Conservation (phyloP, 1,284 basidiomycete species). For the Meira miltonrushii region DNA sequence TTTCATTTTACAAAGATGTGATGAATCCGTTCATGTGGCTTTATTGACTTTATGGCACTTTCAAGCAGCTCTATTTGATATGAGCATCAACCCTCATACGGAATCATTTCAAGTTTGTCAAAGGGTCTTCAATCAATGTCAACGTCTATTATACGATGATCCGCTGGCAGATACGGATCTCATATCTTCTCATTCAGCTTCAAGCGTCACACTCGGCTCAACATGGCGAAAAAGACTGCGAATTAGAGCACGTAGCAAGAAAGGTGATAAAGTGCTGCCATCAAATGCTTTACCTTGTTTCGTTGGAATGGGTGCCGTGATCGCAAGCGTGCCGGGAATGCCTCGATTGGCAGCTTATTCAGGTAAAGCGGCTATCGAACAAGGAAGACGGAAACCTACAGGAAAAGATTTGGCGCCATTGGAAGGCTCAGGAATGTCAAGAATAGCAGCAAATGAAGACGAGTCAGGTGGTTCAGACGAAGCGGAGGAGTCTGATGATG, state of each 20-base stretch:
- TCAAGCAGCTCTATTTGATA: slow-evolving; percentile 47
- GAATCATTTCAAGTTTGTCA: slow-evolving; percentile 86
- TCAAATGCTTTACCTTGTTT: slow-evolving; percentile 53
- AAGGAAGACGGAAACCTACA: slow-evolving; percentile 63
- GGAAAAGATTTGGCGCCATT: slow-evolving; percentile 20
- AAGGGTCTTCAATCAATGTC: slow-evolving; percentile 82
- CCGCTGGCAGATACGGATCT: slow-evolving; percentile 35
- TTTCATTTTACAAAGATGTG: slow-evolving; percentile 46
- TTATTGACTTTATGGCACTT: slow-evolving; percentile 50
- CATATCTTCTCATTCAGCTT: slow-evolving; percentile 24
- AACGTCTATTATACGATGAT: slow-evolving; percentile 94
- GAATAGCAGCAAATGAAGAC: slow-evolving; percentile 19
- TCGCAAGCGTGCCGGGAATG: slow-evolving; percentile 73
- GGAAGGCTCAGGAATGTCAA: slow-evolving; percentile 54
- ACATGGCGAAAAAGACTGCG: slow-evolving; percentile 2
- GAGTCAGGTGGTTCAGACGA: slow-evolving; percentile 7
- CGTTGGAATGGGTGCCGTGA: slow-evolving; percentile 76
- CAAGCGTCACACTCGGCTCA: slow-evolving; percentile 15
- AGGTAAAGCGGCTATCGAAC: slow-evolving; percentile 81
- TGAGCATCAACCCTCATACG: slow-evolving; percentile 58
- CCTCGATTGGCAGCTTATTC: slow-evolving; percentile 67
- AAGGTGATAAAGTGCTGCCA: slow-evolving; percentile 1
- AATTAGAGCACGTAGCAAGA: slow-evolving; percentile 9
- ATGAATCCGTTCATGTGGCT: slow-evolving; percentile 46
- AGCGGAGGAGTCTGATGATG: slow-evolving; percentile 7